These are phyloP conservation scores for Citrus inodora DNA, from an alignment of 345 rosid genomes.

Conservation along the genomic window DNA sequence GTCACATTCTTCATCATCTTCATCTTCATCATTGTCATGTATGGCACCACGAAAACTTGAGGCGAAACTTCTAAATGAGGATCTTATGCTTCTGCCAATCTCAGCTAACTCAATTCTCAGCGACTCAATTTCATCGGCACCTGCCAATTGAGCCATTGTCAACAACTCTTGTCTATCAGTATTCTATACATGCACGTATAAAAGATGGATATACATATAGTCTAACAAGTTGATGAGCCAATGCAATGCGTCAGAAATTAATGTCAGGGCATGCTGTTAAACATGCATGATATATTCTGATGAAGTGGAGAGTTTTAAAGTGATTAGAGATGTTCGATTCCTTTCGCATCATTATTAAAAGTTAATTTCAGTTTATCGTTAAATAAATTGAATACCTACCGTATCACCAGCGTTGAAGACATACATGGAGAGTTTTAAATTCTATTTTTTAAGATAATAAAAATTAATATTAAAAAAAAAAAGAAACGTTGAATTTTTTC, in stretches of 20 bases:
- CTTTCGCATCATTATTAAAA: neutral
- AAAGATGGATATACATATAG: neutral
- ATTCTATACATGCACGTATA: neutral
- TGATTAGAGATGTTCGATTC: constrained; percentile 3
- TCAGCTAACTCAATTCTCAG: constrained; percentile 36
- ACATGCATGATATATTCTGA: no score
- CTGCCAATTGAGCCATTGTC: constrained; percentile 30
- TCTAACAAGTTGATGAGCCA: neutral
- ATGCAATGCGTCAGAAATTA: neutral
- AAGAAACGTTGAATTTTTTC: neutral
- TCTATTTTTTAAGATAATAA: no score
- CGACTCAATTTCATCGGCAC: constrained; percentile 34
- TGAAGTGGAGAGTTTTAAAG: no score
- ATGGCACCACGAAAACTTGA: constrained; percentile 19
- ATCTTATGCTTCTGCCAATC: constrained; percentile 40
- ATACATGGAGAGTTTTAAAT: no score
- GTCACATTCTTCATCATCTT: constrained; percentile 8
- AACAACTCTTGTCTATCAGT: neutral
- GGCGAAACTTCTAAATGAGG: constrained; percentile 29
- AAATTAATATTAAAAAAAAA: neutral
- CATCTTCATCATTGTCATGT: neutral
- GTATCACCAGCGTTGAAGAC: no score
- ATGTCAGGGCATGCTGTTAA: no score
- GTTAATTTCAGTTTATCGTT: no score
- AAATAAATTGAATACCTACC: no score